These are phyloP conservation scores for Rosa persica DNA, from an alignment of 306 rosid species.

Conservation along the genomic window DNA sequence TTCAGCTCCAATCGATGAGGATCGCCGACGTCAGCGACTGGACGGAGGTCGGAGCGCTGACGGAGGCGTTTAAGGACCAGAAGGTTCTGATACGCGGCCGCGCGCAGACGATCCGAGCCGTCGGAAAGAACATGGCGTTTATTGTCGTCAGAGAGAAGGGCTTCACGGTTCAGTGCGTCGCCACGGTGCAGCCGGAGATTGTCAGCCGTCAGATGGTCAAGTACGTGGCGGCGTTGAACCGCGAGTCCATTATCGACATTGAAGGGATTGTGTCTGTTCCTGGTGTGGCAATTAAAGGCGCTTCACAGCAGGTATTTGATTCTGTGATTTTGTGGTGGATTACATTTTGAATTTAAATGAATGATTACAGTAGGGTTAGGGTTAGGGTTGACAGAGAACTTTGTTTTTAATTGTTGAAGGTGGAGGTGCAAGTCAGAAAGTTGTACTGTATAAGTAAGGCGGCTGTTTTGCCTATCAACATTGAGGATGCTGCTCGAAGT, in stretches of 20 bases:
- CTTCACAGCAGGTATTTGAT: conserved; percentile 72
- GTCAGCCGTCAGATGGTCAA: conserved; percentile 92
- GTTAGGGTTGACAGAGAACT: not conserved
- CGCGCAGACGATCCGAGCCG: conserved; percentile 79
- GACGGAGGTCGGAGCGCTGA: conserved; percentile 54
- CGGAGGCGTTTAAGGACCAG: conserved; percentile 33
- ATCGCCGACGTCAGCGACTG: conserved; percentile 38
- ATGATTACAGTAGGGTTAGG: not conserved
- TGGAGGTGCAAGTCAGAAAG: conserved; percentile 85
- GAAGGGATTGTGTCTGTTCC: conserved; percentile 80
- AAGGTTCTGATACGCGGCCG: conserved; percentile 64
- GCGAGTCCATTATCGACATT: conserved; percentile 76
- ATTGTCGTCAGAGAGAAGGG: conserved; percentile 69
- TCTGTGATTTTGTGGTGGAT: not conserved
- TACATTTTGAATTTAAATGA: not conserved
- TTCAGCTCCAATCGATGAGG: conserved; percentile 63
- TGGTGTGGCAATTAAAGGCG: conserved; percentile 53
- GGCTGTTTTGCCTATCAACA: conserved; percentile 60
- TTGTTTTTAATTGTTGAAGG: conserved; percentile 40
- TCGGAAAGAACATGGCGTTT: conserved; percentile 88
- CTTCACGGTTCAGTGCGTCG: conserved; percentile 79
- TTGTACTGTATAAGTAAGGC: conserved; percentile 67
- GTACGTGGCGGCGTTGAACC: conserved; percentile 61
- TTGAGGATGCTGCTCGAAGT: conserved; percentile 93
- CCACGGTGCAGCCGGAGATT: conserved; percentile 55